phyloP scores from a whole-genome alignment of 2,329 filamentous ascomycete species.

The Colletotrichum truncatum region DNA sequence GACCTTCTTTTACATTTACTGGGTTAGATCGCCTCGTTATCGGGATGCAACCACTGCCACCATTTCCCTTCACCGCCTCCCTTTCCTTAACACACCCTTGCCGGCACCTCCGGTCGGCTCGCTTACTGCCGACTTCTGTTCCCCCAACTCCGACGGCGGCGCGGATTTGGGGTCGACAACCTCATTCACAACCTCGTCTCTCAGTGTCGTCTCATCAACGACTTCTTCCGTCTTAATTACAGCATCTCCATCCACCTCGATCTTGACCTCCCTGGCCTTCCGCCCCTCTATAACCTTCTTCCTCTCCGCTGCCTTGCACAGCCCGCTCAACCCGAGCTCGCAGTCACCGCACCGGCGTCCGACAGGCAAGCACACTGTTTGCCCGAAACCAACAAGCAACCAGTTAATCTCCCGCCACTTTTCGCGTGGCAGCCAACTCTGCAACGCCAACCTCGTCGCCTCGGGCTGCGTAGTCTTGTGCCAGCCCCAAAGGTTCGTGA shows the following conservation, averaged over 20 bases:
- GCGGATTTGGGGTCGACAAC: background rate
- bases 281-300: conserved; percentile 68
- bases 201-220: conserved; percentile 41
- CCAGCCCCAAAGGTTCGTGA: conserved; percentile 96
- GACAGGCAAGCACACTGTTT: conserved; percentile 85
- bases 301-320: conserved; percentile 79
- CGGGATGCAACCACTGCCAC: background rate
- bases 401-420: conserved; percentile 94
- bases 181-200: conserved; percentile 22
- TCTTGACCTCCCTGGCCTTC: conserved; percentile 52
- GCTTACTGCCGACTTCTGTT: background rate
- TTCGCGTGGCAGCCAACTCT: conserved; percentile 85
- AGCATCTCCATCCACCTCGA: conserved; percentile 34
- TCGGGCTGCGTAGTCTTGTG: conserved; percentile 83
- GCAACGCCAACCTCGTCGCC: conserved; percentile 78
- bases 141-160: background rate
- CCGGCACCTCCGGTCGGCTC: background rate
- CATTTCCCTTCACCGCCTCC: background rate
- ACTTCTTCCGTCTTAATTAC: conserved; percentile 34
- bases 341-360: conserved; percentile 87
- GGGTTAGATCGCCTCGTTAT: background rate
- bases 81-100: background rate
- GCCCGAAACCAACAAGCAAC: conserved; percentile 86
- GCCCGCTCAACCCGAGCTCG: conserved; percentile 76
- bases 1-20: background rate